A percentile compares a stretch with the other conserved stretches of the same genome.
Evolutionary conservation across 306 rosid species (phyloP).

Genomic region (Vigna trinervia): DNA sequence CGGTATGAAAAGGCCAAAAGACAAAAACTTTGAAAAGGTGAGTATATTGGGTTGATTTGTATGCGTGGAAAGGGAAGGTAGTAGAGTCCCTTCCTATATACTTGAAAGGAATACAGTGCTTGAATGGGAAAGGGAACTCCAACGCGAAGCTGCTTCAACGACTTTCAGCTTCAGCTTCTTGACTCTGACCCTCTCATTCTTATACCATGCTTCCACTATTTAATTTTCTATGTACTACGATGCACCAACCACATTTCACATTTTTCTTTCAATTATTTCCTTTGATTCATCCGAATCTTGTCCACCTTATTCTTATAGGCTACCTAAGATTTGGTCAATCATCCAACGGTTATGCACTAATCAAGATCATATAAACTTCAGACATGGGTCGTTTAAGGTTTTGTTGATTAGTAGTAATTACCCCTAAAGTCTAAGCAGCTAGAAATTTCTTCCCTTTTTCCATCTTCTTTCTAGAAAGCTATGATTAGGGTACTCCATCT

Average conservation of each 20-base stretch:
- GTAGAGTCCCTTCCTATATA: background rate
- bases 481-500: background rate
- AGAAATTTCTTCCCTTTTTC: background rate
- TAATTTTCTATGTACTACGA: background rate
- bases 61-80: background rate
- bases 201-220: background rate
- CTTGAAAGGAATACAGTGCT: background rate
- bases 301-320: too few species aligned
- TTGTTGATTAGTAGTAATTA: background rate
- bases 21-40: background rate
- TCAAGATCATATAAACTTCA: background rate
- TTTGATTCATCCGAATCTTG: background rate
- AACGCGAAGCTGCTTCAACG: conserved; percentile 11
- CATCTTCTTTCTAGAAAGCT: conserved; percentile 14
- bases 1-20: background rate
- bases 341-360: too few species aligned
- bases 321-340: background rate
- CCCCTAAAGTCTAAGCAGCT: background rate
- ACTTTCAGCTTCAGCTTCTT: conserved; percentile 31
- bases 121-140: background rate
- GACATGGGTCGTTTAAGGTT: conserved; percentile 8
- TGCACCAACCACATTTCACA: background rate
- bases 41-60: background rate
- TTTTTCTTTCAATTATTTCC: background rate
- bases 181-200: conserved; percentile 34